phyloP scores from a whole-genome alignment of 768 basidiomycete species.

The Asterophora lycoperdoides region DNA sequence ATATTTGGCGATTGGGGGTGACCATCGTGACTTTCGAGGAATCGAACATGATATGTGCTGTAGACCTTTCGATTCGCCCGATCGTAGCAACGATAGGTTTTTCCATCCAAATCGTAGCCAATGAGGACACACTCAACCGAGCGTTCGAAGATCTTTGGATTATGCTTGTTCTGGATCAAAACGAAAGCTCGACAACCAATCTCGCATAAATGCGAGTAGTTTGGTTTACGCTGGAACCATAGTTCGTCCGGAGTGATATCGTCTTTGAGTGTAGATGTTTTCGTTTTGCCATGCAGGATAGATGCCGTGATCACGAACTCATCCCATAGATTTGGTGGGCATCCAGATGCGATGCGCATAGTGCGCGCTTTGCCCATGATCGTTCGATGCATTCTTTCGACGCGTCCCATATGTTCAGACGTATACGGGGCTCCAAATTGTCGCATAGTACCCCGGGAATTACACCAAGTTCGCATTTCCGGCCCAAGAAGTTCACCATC shows the following conservation, averaged over 20 bases:
- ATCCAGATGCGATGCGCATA: conserved; percentile 20
- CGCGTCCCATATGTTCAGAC: conserved; percentile 31
- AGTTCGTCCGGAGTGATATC: conserved; percentile 22
- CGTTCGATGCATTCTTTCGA: conserved; percentile 28
- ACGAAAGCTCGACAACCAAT: no score
- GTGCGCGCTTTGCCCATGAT: conserved; percentile 23
- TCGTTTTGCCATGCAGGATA: conserved; percentile 5
- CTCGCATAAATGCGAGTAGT: no score
- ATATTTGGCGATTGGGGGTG: no score
- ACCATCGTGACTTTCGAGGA: conserved; percentile 22
- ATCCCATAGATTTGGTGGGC: conserved; percentile 25
- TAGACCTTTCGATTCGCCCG: conserved; percentile 31
- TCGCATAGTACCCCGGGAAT: conserved; percentile 7
- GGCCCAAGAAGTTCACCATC: conserved; percentile 21
- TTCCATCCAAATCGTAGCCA: no score
- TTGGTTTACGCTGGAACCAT: conserved; percentile 20
- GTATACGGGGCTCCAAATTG: conserved; percentile 25
- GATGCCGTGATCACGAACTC: conserved; percentile 20
- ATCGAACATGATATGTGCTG: no score
- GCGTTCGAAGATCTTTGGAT: conserved; percentile 21
- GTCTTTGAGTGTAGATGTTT: no score
- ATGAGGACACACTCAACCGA: conserved; percentile 33
- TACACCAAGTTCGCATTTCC: conserved; percentile 13
- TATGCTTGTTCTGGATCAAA: no score
- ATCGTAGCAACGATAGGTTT: no score